phyloP scores from a whole-genome alignment of 2,329 filamentous ascomycete species.

The Apiospora saccharicola region DNA sequence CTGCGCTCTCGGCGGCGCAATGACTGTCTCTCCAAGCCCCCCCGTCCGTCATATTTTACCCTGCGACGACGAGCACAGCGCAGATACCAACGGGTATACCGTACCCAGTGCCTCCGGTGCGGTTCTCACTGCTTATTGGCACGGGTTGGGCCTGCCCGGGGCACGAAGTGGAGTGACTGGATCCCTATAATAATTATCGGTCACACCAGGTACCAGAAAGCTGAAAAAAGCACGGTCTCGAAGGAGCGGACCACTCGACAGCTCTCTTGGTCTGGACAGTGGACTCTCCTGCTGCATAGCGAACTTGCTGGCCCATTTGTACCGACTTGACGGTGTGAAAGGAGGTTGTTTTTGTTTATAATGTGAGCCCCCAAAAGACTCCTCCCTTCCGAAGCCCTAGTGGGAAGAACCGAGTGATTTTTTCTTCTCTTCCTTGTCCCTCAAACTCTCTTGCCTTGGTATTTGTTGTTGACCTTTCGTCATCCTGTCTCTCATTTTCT shows the following conservation, averaged over 20 bases:
- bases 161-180: not conserved
- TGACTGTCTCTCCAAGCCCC: not conserved
- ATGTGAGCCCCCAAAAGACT: conserved; percentile 2
- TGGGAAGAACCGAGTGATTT: not conserved
- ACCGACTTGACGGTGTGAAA: conserved; percentile 1
- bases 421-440: not conserved
- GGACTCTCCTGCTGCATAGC: conserved; percentile 6
- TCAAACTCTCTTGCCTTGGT: not conserved
- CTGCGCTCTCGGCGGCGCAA: conserved; percentile 1
- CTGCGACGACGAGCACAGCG: conserved; percentile 6
- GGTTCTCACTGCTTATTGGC: conserved; percentile 1
- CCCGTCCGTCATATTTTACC: not conserved
- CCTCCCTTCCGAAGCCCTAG: conserved; percentile 4
- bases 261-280: not conserved
- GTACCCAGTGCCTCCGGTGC: not conserved
- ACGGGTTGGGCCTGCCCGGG: conserved; percentile 7
- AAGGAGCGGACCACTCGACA: not conserved
- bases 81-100: conserved; percentile 3
- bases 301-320: not conserved
- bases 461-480: not conserved
- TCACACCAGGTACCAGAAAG: conserved; percentile 1
- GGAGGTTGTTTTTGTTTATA: conserved; percentile 19
- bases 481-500: conserved; percentile 10
- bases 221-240: conserved; percentile 14
- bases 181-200: conserved; percentile 15